Percentiles rank a stretch among this genome's conserved stretches.
These are phyloP conservation scores for Nannochloris sp. DNA, from an alignment of 139 green algal species.

Conservation along the genomic window DNA sequence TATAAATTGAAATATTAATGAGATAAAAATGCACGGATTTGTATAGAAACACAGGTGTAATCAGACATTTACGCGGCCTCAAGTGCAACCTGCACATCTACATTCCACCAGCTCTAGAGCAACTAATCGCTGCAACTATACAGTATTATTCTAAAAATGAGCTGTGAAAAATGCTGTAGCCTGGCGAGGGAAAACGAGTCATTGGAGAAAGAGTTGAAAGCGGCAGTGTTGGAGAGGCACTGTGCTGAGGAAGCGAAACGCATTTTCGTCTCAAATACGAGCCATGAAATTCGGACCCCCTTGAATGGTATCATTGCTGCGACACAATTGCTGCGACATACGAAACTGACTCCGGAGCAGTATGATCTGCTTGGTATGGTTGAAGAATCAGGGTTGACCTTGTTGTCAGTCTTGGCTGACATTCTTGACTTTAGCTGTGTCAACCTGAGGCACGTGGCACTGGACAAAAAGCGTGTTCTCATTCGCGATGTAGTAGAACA, in stretches of 20 bases:
- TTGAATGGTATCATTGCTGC: conserved; percentile 60
- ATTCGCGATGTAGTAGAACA: conserved; percentile 23
- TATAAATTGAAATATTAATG: too few species aligned
- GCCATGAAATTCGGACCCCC: conserved; percentile 61
- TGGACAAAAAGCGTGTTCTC: conserved; percentile 18
- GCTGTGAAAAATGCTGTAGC: too few species aligned
- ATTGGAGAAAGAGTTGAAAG: conserved; percentile 9
- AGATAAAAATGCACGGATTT: too few species aligned
- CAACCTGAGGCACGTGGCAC: conserved; percentile 14
- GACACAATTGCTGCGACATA: conserved; percentile 42
- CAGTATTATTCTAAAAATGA: too few species aligned
- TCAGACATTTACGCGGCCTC: too few species aligned
- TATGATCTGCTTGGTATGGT: conserved; percentile 33
- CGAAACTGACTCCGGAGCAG: conserved; percentile 45
- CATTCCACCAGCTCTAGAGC: too few species aligned
- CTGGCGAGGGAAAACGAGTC: background rate
- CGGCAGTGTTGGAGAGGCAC: conserved; percentile 29
- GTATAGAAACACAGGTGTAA: too few species aligned
- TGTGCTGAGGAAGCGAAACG: conserved; percentile 42
- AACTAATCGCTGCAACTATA: too few species aligned
- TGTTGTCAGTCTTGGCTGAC: conserved; percentile 51
- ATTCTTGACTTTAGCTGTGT: conserved; percentile 43
- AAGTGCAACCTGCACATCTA: too few species aligned
- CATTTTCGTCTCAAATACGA: conserved; percentile 60
- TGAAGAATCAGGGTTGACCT: conserved; percentile 36